Evolutionary conservation across 768 basidiomycete species (phyloP), one percentile per base, ranked within the genome.

Genomic region (Melanogaster broomeanus): DNA sequence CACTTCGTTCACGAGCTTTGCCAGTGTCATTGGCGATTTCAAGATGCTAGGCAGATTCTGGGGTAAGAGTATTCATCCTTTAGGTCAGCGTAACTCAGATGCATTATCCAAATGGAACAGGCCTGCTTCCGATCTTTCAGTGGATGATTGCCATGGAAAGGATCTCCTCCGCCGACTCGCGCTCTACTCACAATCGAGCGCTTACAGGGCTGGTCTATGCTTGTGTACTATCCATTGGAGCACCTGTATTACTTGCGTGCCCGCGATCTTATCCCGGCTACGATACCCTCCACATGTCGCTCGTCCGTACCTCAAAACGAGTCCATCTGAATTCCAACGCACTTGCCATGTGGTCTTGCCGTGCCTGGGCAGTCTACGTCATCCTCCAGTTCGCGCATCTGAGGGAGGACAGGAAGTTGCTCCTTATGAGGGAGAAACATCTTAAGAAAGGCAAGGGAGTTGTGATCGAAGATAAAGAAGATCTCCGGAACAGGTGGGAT

Each of bases 341-440:
- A 24, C 65, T 93, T 34, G 74, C 78, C 3, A 58, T 85, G 46
- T 90, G 87, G 88, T 91, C 90, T 13, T 81, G 78, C 48, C 84
- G 92, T 19, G 88, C 85, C 65, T 95, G 91, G 93, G 86, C 85
- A 2, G 66, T 80, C 21, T 94, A 94, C 61, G 77, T 91, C 37
- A 56, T 86, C 27, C 80, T 95, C 42, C 91, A 90, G 49, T 84
- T 92, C 55, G 79, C 77, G 5, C 88, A 90, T 61, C 73, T 90
- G 48, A 70, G 76, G 27, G 87, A 90, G 63, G 88, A 91, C 60
- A 75, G 78, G 53, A 79, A 79, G 55, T 58, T 89, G 13, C 66
- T 91, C 18, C 72, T 75, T 41, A 70, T 75, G 56, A 77, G 78
- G 49, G 79, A 87, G 57, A 79, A 74, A 12, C 73, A 74, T 6